Evolutionary conservation across 345 rosid genomes (phyloP).

Genomic region (Arabidopsis suecica): DNA sequence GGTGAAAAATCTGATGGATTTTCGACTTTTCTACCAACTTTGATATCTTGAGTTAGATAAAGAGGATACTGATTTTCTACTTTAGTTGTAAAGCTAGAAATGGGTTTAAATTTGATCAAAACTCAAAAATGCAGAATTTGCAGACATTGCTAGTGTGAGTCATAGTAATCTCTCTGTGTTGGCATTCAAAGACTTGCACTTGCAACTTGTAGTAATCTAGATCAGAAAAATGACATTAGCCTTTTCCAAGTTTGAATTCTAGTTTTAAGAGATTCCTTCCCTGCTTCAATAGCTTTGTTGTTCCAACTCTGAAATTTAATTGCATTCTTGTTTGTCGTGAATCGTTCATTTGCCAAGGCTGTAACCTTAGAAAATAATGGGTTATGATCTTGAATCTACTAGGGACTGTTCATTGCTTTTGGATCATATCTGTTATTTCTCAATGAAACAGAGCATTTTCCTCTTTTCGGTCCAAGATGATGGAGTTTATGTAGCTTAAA

Average conservation of each 20-base stretch:
- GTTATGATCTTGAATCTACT: not conserved
- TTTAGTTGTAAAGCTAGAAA: not conserved
- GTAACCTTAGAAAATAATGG: conserved; percentile 2
- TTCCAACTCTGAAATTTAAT: not conserved
- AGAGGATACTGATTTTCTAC: not conserved
- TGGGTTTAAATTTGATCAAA: not conserved
- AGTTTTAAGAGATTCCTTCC: not conserved
- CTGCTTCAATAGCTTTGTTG: not conserved
- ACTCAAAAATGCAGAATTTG: not conserved
- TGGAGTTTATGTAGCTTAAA: not conserved
- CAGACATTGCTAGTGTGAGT: not conserved
- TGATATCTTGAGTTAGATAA: not conserved
- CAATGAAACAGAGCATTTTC: not conserved
- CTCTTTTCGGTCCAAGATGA: not conserved
- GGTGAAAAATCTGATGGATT: not conserved
- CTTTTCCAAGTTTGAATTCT: not conserved
- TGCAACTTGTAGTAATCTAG: not conserved
- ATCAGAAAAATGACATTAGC: not conserved
- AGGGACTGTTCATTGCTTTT: not conserved
- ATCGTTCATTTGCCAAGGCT: not conserved
- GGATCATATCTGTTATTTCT: not conserved
- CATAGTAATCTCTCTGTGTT: conserved; percentile 8
- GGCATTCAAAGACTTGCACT: not conserved
- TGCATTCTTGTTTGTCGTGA: not conserved
- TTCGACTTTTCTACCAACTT: not conserved